Evolutionary conservation across 2,329 filamentous ascomycete species (phyloP).

Genomic region (Aureobasidium sp.): DNA sequence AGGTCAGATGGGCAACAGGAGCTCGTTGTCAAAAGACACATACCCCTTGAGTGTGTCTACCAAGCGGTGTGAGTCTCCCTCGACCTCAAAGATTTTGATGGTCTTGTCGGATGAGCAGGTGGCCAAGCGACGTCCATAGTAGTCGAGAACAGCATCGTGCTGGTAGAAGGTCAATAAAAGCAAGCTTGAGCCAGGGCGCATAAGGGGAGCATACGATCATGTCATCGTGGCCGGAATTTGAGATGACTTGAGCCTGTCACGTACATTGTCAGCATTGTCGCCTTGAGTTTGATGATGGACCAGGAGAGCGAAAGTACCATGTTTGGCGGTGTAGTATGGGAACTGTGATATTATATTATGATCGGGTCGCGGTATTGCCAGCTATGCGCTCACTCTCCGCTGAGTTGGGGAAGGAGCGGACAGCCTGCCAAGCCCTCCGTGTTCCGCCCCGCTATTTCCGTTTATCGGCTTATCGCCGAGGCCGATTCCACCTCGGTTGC

Average conservation of each 20-base stretch:
- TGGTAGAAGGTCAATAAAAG: conserved; percentile 32
- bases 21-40: conserved; percentile 20
- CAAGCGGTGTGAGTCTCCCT: conserved; percentile 82
- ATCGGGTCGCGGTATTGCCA: conserved; percentile 2
- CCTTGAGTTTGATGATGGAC: not conserved
- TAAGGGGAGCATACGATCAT: conserved; percentile 77
- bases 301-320: conserved; percentile 5
- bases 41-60: conserved; percentile 93
- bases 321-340: conserved; percentile 10
- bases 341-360: conserved; percentile 7
- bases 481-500: conserved; percentile 6
- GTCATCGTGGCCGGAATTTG: conserved; percentile 88
- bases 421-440: not conserved
- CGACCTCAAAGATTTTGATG: conserved; percentile 98
- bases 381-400: conserved; percentile 3
- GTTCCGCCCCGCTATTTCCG: not conserved
- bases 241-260: conserved; percentile 64
- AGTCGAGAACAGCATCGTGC: conserved; percentile 98
- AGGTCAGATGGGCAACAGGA: not conserved
- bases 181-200: not conserved
- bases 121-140: conserved; percentile 91
- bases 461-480: not conserved
- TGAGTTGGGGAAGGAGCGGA: not conserved
- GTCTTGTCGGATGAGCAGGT: conserved; percentile 98
- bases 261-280: conserved; percentile 15